Evolutionary conservation across 2,329 filamentous ascomycete species (phyloP).

Genomic region (Aspergillus sp.): DNA sequence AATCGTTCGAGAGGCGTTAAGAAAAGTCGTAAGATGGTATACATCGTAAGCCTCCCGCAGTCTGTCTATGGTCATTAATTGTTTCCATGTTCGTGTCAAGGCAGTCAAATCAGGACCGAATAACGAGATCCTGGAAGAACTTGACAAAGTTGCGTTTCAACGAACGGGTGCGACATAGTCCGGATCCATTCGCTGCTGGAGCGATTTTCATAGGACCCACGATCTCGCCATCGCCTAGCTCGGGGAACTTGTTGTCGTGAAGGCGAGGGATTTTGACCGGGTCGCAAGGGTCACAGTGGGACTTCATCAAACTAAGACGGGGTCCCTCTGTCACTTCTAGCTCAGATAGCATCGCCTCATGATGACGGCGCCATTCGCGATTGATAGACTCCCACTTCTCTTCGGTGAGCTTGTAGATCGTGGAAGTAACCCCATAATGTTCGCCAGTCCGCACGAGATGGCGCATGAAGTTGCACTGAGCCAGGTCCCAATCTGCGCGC

Average conservation of each 20-base stretch:
- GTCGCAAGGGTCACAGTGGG: conserved; percentile 50
- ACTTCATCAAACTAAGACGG: conserved; percentile 41
- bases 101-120: conserved; percentile 26
- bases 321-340: conserved; percentile 41
- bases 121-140: conserved; percentile 47
- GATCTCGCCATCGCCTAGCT: conserved; percentile 86
- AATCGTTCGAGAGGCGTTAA: conserved; percentile 21
- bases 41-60: conserved; percentile 26
- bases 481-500: conserved; percentile 77
- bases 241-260: conserved; percentile 75
- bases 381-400: conserved; percentile 87
- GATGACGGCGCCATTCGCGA: conserved; percentile 68
- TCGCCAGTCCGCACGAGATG: conserved; percentile 85
- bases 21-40: conserved; percentile 23
- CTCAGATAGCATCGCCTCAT: conserved; percentile 65
- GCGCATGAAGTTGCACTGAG: conserved; percentile 83
- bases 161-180: conserved; percentile 42
- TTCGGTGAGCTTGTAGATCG: conserved; percentile 81
- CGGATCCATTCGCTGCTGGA: conserved; percentile 44
- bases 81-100: conserved; percentile 5
- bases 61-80: conserved; percentile 32
- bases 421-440: conserved; percentile 87
- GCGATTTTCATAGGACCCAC: conserved; percentile 81
- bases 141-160: conserved; percentile 48
- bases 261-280: conserved; percentile 49